Evolutionary conservation across 1,284 basidiomycete genomes (phyloP), one percentile per base, ranked within the genome.

Genomic region (Termitomyces sp.): DNA sequence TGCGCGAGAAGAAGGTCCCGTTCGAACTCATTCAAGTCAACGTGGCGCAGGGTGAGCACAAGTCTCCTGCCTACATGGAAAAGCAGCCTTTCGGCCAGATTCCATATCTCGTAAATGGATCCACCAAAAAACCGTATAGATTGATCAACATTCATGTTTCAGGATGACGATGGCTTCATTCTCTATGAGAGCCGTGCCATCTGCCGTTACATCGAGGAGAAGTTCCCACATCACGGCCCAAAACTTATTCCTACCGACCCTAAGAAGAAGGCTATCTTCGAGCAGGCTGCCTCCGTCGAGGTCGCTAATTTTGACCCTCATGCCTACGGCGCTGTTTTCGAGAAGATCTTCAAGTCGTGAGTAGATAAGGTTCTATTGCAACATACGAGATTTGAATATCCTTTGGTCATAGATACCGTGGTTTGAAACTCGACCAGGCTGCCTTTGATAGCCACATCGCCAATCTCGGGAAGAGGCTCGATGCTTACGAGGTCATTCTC

Each of bases 61-160:
- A 82, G 63, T 13, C 62, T 0, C 59, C 74, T 0, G 72, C 64
- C n/a, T 78, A 66, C 69, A 14, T 74, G 19, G 64, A 62, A 26
- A 64, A 71, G 21, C 83, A 87, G 57, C 84, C 86, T 0, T 88
- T 87, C 59, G 83, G 82, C 16, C 80, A 83, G 64, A 66, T 87
- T 55, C 85, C 84, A 1, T 83, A 77, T 66, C 72, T 88, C 51
- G 79, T 80, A 55, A 35, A 73, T 45, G 31, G 35, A 13, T 24
- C 3, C 5, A 18, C 5, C n/a, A n/a, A n/a, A 8, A 7, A 19
- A 9, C 21, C 21, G 9, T 31, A 5, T 35, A 0, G 3, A 10
- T 8, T 26, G 14, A 18, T 26, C 13, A 16, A 28, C 30, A 10
- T n/a, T n/a, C 19, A 26, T 14, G 13, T 18, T 35, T 35, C n/a